Conservation (phyloP, 257 asterid genomes). For the Solanum clarkiae region DNA sequence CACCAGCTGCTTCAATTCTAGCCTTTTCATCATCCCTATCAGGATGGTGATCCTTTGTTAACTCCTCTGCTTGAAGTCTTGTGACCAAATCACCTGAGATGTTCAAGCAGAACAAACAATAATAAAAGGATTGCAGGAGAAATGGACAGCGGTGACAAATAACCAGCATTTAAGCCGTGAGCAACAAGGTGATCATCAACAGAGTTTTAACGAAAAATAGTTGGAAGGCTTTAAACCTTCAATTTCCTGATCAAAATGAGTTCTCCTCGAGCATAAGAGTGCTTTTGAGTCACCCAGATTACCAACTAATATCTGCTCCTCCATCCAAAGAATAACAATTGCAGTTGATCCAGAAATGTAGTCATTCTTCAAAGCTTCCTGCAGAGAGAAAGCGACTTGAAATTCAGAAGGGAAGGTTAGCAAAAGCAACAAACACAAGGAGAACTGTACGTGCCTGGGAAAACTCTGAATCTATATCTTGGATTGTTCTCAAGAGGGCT, state of each 20-base stretch:
- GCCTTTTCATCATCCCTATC: constrained; percentile 61
- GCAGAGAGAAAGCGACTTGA: constrained; percentile 9
- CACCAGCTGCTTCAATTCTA: constrained; percentile 39
- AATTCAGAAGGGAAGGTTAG: neutral
- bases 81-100: constrained; percentile 6
- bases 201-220: neutral
- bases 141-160: neutral
- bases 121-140: neutral
- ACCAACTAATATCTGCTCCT: constrained; percentile 38
- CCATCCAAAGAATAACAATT: constrained; percentile 33
- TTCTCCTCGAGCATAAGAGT: constrained; percentile 33
- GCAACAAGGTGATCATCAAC: neutral
- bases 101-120: neutral
- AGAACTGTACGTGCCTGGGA: constrained; percentile 22
- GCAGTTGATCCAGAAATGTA: constrained; percentile 55
- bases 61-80: constrained; percentile 32
- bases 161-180: neutral
- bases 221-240: constrained; percentile 20
- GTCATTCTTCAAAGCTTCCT: constrained; percentile 52
- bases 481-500: constrained; percentile 47
- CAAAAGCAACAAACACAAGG: neutral
- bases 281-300: constrained; percentile 75
- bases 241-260: constrained; percentile 7
- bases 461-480: constrained; percentile 63
- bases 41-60: constrained; percentile 67